Conservation (phyloP, 164 flowering plant species). For the Dillenia turbinata region DNA sequence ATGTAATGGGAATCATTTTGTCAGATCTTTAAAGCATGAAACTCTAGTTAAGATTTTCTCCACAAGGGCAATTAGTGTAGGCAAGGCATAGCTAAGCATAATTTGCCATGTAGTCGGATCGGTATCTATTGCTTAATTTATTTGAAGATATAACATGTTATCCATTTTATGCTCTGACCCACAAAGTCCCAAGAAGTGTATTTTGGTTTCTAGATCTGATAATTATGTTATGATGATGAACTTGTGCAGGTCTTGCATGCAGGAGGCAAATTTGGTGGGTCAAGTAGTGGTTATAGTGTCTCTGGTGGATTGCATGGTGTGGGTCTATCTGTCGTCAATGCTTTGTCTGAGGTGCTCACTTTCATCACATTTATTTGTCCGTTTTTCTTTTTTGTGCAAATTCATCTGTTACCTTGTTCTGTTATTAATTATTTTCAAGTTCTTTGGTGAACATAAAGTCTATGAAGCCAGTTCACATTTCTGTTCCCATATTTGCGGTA, state of each 20-base stretch:
- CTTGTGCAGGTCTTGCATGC: constrained; percentile 89
- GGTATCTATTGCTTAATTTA: no score
- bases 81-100: no score
- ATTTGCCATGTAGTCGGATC: no score
- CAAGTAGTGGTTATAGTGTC: constrained; percentile 92
- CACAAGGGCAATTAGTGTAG: no score
- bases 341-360: constrained; percentile 81
- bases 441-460: not conserved
- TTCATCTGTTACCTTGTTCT: not conserved
- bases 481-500: no score
- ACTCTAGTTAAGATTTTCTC: no score
- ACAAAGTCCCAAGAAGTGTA: not conserved
- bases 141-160: no score
- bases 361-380: not conserved
- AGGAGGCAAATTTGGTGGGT: constrained; percentile 99
- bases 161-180: not conserved
- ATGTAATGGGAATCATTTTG: no score
- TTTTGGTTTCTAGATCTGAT: not conserved
- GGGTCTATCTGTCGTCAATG: constrained; percentile 97
- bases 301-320: constrained; percentile 99
- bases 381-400: not conserved
- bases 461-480: no score
- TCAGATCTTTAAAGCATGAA: no score
- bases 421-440: not conserved
- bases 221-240: not conserved